phyloP scores from a whole-genome alignment of 2,329 filamentous ascomycete species.

The Xylaria digitata region DNA sequence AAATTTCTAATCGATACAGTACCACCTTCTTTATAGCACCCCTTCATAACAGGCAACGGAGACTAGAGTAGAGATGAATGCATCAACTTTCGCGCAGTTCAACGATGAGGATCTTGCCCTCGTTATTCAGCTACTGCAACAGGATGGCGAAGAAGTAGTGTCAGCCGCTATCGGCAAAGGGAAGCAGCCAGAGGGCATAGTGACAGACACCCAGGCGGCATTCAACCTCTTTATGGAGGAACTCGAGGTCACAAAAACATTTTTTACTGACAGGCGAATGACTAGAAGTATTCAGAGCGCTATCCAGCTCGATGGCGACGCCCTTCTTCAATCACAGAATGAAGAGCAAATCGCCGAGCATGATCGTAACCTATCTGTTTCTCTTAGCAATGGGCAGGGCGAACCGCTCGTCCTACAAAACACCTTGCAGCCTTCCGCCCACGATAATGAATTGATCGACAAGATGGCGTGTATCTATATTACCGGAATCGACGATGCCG shows the following conservation, averaged over 20 bases:
- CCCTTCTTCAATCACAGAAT: conserved; percentile 28
- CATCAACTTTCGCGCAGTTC: not conserved
- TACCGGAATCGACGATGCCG: not conserved
- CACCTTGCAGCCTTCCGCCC: not conserved
- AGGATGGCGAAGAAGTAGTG: not conserved
- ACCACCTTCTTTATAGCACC: too few relatives aligned
- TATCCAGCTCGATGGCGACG: conserved; percentile 34
- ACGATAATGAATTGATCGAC: conserved; percentile 26
- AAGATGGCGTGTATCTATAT: conserved; percentile 27
- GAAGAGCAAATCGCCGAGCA: conserved; percentile 34
- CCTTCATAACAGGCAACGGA: not conserved
- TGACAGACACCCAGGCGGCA: conserved; percentile 38
- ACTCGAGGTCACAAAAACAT: conserved; percentile 23
- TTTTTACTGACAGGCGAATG: conserved; percentile 38
- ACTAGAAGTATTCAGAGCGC: conserved; percentile 40
- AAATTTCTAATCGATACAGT: too few relatives aligned
- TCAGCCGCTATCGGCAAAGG: conserved; percentile 33
- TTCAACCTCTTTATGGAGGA: conserved; percentile 39
- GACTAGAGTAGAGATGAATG: not conserved
- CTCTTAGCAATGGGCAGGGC: conserved; percentile 12
- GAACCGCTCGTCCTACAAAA: not conserved
- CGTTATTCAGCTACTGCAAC: conserved; percentile 13
- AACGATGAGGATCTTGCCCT: conserved; percentile 16
- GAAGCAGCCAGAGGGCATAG: conserved; percentile 34
- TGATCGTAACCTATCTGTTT: conserved; percentile 33